Base-by-base conservation (phyloP, 2,329 filamentous ascomycete genomes). In the Aschersonia sp. region DNA sequence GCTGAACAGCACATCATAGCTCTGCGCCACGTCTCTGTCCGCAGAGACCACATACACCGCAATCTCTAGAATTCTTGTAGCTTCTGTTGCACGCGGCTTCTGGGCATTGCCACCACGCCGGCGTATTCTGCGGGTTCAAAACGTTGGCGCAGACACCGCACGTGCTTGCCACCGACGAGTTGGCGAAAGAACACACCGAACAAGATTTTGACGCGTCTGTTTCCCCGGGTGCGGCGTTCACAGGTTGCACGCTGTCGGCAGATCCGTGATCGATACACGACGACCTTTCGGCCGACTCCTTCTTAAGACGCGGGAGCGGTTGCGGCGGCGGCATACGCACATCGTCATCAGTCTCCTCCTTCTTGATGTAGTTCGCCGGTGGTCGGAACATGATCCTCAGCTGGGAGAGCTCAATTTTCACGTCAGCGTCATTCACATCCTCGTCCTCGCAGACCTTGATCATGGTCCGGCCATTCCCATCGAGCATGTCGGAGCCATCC, bases 381-480 rank as follows among this genome's bases (percentile, higher is more conserved):
- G 40, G n/a, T 7, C 42, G 5, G 30, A 66, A 59, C 46, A 66
- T 57, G 14, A 67, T 68, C 46, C 73, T 72, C 46, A 92, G 67
- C 60, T 94, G 86, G 11, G 72, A 69, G 55, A 87, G 66, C 62
- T 94, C 65, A 14, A 58, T 57, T 30, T 47, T 57, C 5, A 61
- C 65, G 6, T 54, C 59, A 4, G 56, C 52, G 43, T 83, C 78
- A 39, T 75, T 71, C 3, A 56, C 57, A 39, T 69, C 47, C 70
- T 87, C 83, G 43, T 84, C 82, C 51, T 81, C 82, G 58, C 87
- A 92, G 1, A 92, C 78, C 55, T 78, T 84, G 51, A 90, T 67
- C 71, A 94, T 72, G 10, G 75, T 73, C 22, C 74, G 70, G 0
- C 83, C 86, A 47, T 83, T 75, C 7, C 69, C 68, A 57, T 89